These are phyloP conservation scores for Ceriops decandra DNA, from an alignment of 345 rosid genomes.

Conservation along the genomic window DNA sequence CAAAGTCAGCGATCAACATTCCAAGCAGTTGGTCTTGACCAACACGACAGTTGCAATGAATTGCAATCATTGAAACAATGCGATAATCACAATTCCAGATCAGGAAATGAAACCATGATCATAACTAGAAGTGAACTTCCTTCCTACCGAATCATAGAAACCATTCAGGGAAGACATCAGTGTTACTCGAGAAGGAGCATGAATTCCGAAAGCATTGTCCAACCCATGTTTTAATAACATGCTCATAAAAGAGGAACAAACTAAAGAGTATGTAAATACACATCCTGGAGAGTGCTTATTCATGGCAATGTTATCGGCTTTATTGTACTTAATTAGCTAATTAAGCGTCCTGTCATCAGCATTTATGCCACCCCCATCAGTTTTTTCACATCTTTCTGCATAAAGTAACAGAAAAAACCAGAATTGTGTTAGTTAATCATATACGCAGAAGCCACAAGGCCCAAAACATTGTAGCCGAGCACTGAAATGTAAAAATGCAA, in stretches of 20 bases:
- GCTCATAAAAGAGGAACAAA: neutral
- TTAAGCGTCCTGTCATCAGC: neutral
- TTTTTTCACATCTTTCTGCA: conserved; percentile 80
- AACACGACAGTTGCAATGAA: too few species aligned
- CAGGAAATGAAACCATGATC: too few species aligned
- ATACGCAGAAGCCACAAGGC: neutral
- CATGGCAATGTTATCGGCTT: neutral
- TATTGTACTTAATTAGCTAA: neutral
- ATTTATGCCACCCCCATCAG: conserved; percentile 33
- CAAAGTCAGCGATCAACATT: too few species aligned
- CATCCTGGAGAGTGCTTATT: conserved; percentile 7
- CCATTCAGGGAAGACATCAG: too few species aligned
- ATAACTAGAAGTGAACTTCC: too few species aligned
- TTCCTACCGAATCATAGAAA: too few species aligned
- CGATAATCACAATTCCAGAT: too few species aligned
- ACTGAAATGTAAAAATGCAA: neutral
- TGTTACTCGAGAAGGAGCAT: too few species aligned
- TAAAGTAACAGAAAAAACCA: neutral
- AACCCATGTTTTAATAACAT: neutral
- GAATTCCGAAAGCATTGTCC: too few species aligned
- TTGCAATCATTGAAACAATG: too few species aligned
- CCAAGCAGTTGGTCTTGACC: too few species aligned
- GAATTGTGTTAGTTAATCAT: neutral
- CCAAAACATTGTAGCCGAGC: neutral
- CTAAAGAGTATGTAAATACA: neutral